Evolutionary conservation across 177 flowering plant species (phyloP).

Genomic region (Telopea speciosissima): DNA sequence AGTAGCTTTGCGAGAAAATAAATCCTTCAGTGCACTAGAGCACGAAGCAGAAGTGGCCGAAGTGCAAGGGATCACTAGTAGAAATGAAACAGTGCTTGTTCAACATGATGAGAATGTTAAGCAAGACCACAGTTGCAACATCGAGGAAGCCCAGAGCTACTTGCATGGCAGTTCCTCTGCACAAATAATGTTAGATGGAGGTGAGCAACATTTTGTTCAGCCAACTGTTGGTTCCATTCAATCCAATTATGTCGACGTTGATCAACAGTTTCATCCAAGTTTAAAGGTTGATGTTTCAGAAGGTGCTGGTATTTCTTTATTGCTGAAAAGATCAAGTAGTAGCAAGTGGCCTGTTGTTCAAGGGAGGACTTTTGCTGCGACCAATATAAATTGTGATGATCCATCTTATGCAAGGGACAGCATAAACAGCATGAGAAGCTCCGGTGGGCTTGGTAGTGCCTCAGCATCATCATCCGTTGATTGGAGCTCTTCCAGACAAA

Average conservation of each 20-base stretch:
- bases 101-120: constrained; percentile 19
- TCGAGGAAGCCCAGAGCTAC: constrained; percentile 18
- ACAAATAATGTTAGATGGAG: constrained; percentile 28
- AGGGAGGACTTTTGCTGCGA: constrained; percentile 55
- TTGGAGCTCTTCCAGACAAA: constrained; percentile 50
- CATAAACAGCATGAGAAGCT: constrained; percentile 59
- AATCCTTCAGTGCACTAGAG: constrained; percentile 14
- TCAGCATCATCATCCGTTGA: constrained; percentile 79
- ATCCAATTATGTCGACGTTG: constrained; percentile 17
- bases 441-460: constrained; percentile 52
- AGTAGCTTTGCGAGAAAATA: constrained; percentile 19
- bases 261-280: constrained; percentile 22
- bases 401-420: constrained; percentile 58
- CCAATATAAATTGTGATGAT: constrained; percentile 53
- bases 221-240: constrained; percentile 16
- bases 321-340: constrained; percentile 71
- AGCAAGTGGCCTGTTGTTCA: constrained; percentile 66
- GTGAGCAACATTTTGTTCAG: constrained; percentile 24
- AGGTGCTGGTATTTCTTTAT: constrained; percentile 69
- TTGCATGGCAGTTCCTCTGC: constrained; percentile 22
- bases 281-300: constrained; percentile 42
- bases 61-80: constrained; percentile 16
- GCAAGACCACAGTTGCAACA: constrained; percentile 15
- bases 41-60: constrained; percentile 15
- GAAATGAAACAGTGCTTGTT: constrained; percentile 16